Evolutionary conservation across 2,329 filamentous ascomycete species (phyloP).

Genomic region (Pezicula rhizophila): DNA sequence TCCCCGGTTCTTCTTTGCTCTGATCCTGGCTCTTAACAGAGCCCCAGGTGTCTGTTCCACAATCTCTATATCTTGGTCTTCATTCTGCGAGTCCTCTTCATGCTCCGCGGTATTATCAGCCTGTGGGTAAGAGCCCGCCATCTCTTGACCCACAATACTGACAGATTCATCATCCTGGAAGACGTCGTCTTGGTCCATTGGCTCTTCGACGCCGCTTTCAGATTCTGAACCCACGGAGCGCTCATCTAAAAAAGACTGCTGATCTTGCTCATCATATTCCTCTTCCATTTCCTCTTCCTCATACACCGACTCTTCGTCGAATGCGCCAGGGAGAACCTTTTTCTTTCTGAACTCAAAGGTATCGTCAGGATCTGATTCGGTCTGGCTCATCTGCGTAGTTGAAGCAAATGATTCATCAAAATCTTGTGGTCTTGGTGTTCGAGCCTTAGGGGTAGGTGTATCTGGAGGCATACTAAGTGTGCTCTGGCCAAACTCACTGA

Average conservation of each 20-base stretch:
- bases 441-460: slow-evolving; percentile 35
- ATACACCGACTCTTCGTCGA: slow-evolving; percentile 55
- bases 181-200: slow-evolving; percentile 59
- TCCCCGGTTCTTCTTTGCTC: slow-evolving; percentile 53
- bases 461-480: slow-evolving; percentile 38
- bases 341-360: slow-evolving; percentile 29
- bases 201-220: slow-evolving; percentile 45
- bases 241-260: slow-evolving; percentile 86
- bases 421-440: slow-evolving; percentile 15
- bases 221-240: slow-evolving; percentile 78
- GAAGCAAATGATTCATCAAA: slow-evolving; percentile 27
- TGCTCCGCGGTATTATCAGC: slow-evolving; percentile 74
- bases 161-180: slow-evolving; percentile 72
- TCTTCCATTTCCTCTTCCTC: slow-evolving; percentile 49
- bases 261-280: slow-evolving; percentile 30
- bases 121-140: slow-evolving; percentile 72
- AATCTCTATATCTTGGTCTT: slow-evolving; percentile 39
- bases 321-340: slow-evolving; percentile 68
- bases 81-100: slow-evolving; percentile 43
- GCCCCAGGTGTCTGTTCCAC: slow-evolving; percentile 51
- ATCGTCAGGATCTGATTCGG: slow-evolving; percentile 28
- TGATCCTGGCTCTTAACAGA: slow-evolving; percentile 57
- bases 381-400: slow-evolving; percentile 30
- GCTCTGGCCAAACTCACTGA: slow-evolving; percentile 40
- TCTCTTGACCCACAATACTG: slow-evolving; percentile 61